Evolutionary conservation across 352 stramenopile species (phyloP).

Genomic region (Phytophthora macrochlamydospora): DNA sequence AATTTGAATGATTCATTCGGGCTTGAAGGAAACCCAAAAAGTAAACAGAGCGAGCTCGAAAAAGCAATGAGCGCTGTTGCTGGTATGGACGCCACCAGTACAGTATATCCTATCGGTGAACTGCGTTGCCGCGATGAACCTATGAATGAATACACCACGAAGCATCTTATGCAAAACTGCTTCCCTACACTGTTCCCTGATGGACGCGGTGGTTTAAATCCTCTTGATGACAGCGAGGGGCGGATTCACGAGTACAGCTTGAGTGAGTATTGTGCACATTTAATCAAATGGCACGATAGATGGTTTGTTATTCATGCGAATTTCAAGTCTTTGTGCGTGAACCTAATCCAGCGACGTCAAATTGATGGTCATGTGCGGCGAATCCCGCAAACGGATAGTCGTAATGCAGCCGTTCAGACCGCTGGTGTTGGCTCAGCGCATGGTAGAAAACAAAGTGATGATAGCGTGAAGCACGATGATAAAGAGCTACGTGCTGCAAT

Average conservation of each 20-base stretch:
- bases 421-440: not conserved
- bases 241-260: not conserved
- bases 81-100: not conserved
- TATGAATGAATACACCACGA: conserved; percentile 1
- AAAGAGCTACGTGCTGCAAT: not conserved
- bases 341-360: not conserved
- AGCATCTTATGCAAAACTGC: conserved; percentile 2
- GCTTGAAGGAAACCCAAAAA: not conserved
- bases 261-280: conserved; percentile 1
- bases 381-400: not conserved
- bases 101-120: not conserved
- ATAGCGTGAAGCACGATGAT: not conserved
- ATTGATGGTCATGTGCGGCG: not conserved
- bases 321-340: conserved; percentile 2
- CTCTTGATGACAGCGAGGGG: not conserved
- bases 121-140: not conserved
- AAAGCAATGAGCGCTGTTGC: not conserved
- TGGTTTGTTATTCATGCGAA: conserved; percentile 3
- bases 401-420: not conserved
- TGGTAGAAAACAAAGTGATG: not conserved
- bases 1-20: not conserved
- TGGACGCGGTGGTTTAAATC: not conserved
- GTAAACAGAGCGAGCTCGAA: not conserved
- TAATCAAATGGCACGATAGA: conserved; percentile 8
- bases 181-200: not conserved